phyloP scores from a whole-genome alignment of 2,329 filamentous ascomycete genomes.

The Colletotrichum neosansevieriae region DNA sequence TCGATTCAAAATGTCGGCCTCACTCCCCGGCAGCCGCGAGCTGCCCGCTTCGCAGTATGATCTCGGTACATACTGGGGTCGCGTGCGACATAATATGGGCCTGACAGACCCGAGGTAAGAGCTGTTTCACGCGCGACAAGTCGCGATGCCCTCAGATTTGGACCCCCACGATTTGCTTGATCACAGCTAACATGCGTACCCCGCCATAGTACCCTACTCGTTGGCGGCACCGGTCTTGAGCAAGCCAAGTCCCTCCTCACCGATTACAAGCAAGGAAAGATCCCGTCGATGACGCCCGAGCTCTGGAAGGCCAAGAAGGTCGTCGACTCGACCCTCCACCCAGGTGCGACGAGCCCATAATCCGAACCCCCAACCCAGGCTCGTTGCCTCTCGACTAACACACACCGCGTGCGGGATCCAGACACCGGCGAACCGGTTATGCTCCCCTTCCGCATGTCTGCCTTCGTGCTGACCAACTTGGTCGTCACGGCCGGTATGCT shows the following conservation, averaged over 20 bases:
- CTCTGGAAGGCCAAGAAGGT: slow-evolving; percentile 97
- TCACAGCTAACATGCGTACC: slow-evolving; percentile 14
- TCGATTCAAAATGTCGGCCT: slow-evolving; percentile 68
- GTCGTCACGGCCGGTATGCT: slow-evolving; percentile 98
- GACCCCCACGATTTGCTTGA: too few relatives aligned
- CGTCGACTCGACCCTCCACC: slow-evolving; percentile 95
- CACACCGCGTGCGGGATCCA: slow-evolving; percentile 51
- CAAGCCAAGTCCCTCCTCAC: slow-evolving; percentile 85
- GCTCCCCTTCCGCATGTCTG: slow-evolving; percentile 97
- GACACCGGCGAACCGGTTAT: slow-evolving; percentile 94
- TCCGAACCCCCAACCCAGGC: slow-evolving; percentile 3
- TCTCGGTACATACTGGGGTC: slow-evolving; percentile 92
- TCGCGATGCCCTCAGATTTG: background rate
- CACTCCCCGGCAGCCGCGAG: slow-evolving; percentile 78
- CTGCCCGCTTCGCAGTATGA: slow-evolving; percentile 94
- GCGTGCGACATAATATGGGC: slow-evolving; percentile 88
- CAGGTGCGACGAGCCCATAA: slow-evolving; percentile 70
- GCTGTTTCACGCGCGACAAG: slow-evolving; percentile 6
- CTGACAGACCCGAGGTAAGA: slow-evolving; percentile 96
- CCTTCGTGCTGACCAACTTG: slow-evolving; percentile 92
- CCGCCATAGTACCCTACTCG: slow-evolving; percentile 81
- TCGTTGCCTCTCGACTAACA: slow-evolving; percentile 31
- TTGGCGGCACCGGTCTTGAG: slow-evolving; percentile 82
- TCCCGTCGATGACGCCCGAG: slow-evolving; percentile 85
- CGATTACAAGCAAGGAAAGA: slow-evolving; percentile 87